Conservation (phyloP, 177 flowering plant species). For the Telopea speciosissima region DNA sequence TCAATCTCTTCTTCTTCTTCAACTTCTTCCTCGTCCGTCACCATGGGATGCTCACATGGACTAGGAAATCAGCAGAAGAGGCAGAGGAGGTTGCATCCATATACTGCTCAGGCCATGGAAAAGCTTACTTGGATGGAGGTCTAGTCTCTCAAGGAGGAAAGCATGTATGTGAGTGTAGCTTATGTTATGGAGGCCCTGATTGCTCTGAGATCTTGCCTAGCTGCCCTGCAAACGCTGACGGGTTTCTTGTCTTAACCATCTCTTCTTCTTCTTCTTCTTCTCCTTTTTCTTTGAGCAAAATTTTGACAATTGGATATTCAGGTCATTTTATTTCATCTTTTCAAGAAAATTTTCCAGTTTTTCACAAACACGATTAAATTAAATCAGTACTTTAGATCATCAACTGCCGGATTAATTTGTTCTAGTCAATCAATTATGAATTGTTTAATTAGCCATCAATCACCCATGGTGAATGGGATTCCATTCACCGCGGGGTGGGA, state of each 20-base stretch:
- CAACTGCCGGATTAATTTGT: too few relatives aligned
- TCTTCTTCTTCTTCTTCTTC: neutral
- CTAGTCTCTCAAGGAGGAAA: slow-evolving; percentile 10
- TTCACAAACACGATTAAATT: too few relatives aligned
- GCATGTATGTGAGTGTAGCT: slow-evolving; percentile 36
- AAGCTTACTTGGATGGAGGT: slow-evolving; percentile 36
- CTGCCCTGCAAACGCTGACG: slow-evolving; percentile 30
- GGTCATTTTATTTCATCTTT: too few relatives aligned
- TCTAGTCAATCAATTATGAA: too few relatives aligned
- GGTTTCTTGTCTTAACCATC: slow-evolving; percentile 12
- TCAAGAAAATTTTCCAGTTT: too few relatives aligned
- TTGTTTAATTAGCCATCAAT: too few relatives aligned
- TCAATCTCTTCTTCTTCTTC: slow-evolving; percentile 7
- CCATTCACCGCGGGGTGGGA: too few relatives aligned
- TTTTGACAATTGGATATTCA: too few relatives aligned
- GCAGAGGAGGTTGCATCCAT: slow-evolving; percentile 36
- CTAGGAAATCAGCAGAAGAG: slow-evolving; percentile 29
- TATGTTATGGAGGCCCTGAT: slow-evolving; percentile 33
- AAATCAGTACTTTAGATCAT: too few relatives aligned
- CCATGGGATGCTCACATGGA: slow-evolving; percentile 24
- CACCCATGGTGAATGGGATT: too few relatives aligned
- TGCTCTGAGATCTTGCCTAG: slow-evolving; percentile 26
- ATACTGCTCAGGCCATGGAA: slow-evolving; percentile 42
- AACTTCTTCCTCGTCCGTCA: neutral
- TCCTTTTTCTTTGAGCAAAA: too few relatives aligned